Evolutionary conservation across 2,329 filamentous ascomycete species (phyloP).

Genomic region (Lachnellula cervina): DNA sequence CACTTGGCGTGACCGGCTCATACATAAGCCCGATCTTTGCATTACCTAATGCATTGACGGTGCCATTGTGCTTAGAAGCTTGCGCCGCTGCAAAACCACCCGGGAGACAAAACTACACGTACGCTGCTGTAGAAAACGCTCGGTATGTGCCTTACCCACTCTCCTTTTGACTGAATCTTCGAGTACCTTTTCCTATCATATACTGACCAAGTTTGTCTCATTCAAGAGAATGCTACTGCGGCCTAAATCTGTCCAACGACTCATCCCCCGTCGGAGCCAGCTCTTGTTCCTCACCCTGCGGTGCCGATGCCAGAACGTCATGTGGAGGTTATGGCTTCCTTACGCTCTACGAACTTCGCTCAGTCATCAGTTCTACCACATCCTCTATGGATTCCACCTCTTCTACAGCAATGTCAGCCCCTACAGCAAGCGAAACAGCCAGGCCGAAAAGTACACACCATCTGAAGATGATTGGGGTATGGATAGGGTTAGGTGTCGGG

Average conservation of each 20-base stretch:
- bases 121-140: constrained; percentile 14
- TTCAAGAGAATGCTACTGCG: constrained; percentile 15
- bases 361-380: not conserved
- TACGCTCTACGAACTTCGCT: constrained; percentile 4
- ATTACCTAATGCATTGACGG: constrained; percentile 8
- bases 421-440: not conserved
- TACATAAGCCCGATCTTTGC: constrained; percentile 11
- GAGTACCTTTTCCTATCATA: not conserved
- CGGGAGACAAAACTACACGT: constrained; percentile 9
- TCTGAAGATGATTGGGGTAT: not conserved
- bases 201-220: not conserved
- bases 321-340: constrained; percentile 11
- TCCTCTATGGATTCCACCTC: not conserved
- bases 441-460: not conserved
- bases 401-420: not conserved
- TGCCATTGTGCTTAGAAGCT: constrained; percentile 13
- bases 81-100: constrained; percentile 5
- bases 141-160: constrained; percentile 1
- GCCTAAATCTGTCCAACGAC: constrained; percentile 9
- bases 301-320: constrained; percentile 1
- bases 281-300: constrained; percentile 11
- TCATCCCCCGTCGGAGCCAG: not conserved
- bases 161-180: not conserved
- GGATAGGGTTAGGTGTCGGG: not conserved
- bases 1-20: constrained; percentile 8